Evolutionary conservation across 805 yeast genomes (phyloP), one percentile per base, ranked within the genome.

Genomic region (Candida oleophila): DNA sequence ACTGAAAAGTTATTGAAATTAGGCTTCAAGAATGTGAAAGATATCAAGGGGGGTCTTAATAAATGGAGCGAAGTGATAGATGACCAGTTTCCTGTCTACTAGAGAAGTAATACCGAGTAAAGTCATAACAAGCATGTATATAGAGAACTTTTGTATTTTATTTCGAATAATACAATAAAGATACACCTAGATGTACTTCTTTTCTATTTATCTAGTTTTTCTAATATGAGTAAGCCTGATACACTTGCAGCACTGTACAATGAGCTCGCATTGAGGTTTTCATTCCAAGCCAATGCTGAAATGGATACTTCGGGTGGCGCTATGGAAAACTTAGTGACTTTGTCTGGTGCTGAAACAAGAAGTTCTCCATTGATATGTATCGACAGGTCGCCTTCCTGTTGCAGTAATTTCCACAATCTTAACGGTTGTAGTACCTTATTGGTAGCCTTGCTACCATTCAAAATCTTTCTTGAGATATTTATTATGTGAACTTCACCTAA

Each of bases 31-130:
- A 63, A 77, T 16, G 88, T 81, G 0, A 76, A 66, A 43, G 96
- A 92, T 60, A 71, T 92, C 3, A 69, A 61, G 9, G 98, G 98
- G 1, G 99, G 99, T 0, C 67, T 90, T 20, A 69, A 73, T 44
- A 75, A 69, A 51, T 90, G 95, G 87, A 76, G 86, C 44, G 73
- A 66, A 14, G 69, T 71, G 1, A 69, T 88, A 2, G 92, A 90
- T 54, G 65, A 73, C 0, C 51, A 55, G 0, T 71, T 89, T 42
- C 96, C 96, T 9, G 72, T 72, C 36, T 89, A 88, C 55, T 88
- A 64, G 55, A 15, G 11, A 5, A 7, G 11, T 25, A n/a, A n/a
- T n/a, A n/a, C n/a, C n/a, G n/a, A n/a, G n/a, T n/a, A n/a, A n/a
- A n/a, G n/a, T n/a, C n/a, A n/a, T n/a, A n/a, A n/a, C n/a, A n/a